These are phyloP conservation scores for Talaromyces sp. DNA, from an alignment of 2,329 filamentous ascomycete genomes.

Conservation along the genomic window DNA sequence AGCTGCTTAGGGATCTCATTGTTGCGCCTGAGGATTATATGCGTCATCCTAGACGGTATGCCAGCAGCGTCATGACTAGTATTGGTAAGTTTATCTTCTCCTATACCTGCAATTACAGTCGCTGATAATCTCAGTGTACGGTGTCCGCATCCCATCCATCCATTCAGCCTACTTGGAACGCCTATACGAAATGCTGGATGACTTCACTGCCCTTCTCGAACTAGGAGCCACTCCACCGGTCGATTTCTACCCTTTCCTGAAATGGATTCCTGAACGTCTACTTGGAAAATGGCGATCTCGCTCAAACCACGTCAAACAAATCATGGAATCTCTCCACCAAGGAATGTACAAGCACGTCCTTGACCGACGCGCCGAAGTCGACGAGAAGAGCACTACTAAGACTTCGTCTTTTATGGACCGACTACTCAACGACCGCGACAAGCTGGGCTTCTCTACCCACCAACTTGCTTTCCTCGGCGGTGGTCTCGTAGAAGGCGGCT, in stretches of 20 bases:
- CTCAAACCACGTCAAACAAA: conserved; percentile 32
- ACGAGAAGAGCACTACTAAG: conserved; percentile 20
- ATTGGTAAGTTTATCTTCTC: not conserved
- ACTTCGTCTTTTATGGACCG: conserved; percentile 33
- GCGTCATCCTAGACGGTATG: conserved; percentile 46
- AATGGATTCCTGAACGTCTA: conserved; percentile 38
- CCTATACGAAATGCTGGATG: conserved; percentile 48
- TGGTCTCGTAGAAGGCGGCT: conserved; percentile 37
- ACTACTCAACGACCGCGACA: conserved; percentile 41
- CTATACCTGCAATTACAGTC: not conserved
- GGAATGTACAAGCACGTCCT: conserved; percentile 33
- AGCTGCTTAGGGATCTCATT: conserved; percentile 46
- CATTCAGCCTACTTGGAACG: conserved; percentile 32
- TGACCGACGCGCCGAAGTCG: conserved; percentile 25
- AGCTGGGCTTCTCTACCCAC: conserved; percentile 31
- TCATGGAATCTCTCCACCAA: conserved; percentile 41
- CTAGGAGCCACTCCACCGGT: conserved; percentile 44
- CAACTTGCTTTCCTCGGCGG: conserved; percentile 40
- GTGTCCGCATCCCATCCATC: conserved; percentile 30
- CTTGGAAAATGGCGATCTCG: conserved; percentile 39
- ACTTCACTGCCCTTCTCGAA: conserved; percentile 19
- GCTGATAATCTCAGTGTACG: conserved; percentile 26
- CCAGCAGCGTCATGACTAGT: conserved; percentile 46
- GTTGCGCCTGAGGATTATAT: conserved; percentile 41
- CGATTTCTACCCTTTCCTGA: conserved; percentile 43